Conservation (phyloP, 164 flowering plant genomes). For the Platanus orientalis region DNA sequence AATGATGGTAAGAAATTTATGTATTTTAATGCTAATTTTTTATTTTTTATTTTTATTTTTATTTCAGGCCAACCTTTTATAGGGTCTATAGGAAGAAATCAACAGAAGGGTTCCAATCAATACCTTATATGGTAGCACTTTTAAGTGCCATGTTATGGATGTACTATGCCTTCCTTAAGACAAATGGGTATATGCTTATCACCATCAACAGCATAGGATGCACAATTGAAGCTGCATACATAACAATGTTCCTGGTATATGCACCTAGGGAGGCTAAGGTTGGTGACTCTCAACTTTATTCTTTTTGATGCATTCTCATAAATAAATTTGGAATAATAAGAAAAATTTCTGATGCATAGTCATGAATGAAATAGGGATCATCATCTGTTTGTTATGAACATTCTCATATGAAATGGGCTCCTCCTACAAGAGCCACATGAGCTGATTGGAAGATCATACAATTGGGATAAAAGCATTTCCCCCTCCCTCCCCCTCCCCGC, state of each 20-base stretch:
- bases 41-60: not conserved
- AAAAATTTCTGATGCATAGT: too few species aligned
- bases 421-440: too few species aligned
- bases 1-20: fast-evolving
- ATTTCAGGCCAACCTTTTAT: constrained; percentile 53
- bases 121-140: constrained; percentile 43
- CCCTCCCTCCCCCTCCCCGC: too few species aligned
- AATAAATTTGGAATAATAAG: too few species aligned
- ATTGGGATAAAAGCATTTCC: too few species aligned
- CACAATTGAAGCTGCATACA: constrained; percentile 43
- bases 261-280: constrained; percentile 53
- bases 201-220: constrained; percentile 46
- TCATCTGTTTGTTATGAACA: too few species aligned
- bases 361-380: too few species aligned
- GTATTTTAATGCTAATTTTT: too few species aligned
- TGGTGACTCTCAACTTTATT: too few species aligned
- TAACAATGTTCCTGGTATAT: constrained; percentile 47
- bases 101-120: constrained; percentile 51
- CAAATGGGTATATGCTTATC: constrained; percentile 35
- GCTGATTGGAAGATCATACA: too few species aligned
- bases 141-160: constrained; percentile 62
- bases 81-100: constrained; percentile 47
- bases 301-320: too few species aligned
- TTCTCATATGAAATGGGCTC: too few species aligned
- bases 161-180: constrained; percentile 47